Base-by-base conservation (phyloP, 352 stramenopile species). In the Vaucheria bursata region DNA sequence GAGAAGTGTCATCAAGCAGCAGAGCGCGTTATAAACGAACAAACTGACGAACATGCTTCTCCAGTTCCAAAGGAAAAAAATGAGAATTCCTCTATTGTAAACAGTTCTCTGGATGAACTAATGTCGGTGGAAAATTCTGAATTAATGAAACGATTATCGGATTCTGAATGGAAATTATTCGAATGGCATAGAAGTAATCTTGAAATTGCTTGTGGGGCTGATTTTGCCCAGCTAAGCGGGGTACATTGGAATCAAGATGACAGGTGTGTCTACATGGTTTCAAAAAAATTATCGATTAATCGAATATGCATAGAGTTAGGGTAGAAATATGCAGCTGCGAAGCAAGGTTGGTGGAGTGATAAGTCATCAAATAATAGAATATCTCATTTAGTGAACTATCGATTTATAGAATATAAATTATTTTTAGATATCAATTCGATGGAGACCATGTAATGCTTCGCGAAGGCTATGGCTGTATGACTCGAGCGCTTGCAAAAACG, bases 161-260 rank as follows among this genome's bases (percentile, higher is more conserved):
- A 65, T 33, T 49, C 49, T 29, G 78, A 83, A 59, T 36, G 45
- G 36, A 50, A 89, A 39, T 75, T 92, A 1, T 89, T 90, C 71
- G 70, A 86, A 67, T 93, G 89, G 89, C 89, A 93, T 75, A 70
- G 87, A 71, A 82, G 84, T 5, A 91, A 93, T 77, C 80, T 93
- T 6, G 89, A 93, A 87, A 85, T 92, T 74, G 85, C 84, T 18
- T 89, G 85, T 73, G 89, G 87, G 12, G 84, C 87, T 34, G 82
- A 83, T 64, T 59, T 83, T 25, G 69, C 71, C 34, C 49, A 85
- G 35, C 72, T 85, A 37, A 73, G 70, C 33, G 66, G 74, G 38
- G 85, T 87, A 37, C 86, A 87, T 68, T 93, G 89, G 89, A 92
- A 93, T 83, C 88, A 91, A 75, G 89, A 93, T 80, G 89, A 93